phyloP scores from a whole-genome alignment of 345 rosid genomes.

The Durio zibethinus region DNA sequence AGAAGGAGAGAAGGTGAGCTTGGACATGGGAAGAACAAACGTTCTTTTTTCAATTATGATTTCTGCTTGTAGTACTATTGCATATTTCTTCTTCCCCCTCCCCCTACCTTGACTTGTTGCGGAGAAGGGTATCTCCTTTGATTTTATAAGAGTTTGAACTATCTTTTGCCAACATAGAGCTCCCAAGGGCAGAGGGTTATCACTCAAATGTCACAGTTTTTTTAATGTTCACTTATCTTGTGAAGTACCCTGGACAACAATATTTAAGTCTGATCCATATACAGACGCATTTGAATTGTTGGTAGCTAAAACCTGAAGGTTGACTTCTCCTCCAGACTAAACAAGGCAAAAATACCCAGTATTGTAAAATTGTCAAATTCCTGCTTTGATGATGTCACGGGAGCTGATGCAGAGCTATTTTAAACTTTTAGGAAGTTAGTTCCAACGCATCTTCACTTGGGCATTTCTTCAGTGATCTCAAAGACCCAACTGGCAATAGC shows the following conservation, averaged over 20 bases:
- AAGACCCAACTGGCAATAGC: neutral
- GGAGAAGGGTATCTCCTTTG: neutral
- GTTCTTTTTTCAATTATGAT: neutral
- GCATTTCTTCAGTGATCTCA: neutral
- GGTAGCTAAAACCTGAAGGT: neutral
- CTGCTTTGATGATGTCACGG: neutral
- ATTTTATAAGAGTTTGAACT: neutral
- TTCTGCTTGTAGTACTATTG: neutral
- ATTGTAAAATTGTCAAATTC: neutral
- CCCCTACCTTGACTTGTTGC: neutral
- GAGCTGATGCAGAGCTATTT: neutral
- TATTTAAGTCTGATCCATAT: neutral
- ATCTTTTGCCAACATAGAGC: neutral
- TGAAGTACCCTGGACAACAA: neutral
- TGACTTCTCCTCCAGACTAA: neutral
- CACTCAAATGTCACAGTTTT: neutral
- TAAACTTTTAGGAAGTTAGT: neutral
- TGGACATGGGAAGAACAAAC: neutral
- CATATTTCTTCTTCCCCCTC: neutral
- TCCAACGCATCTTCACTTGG: neutral
- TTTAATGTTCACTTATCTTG: neutral
- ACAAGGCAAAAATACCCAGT: neutral
- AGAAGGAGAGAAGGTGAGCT: slow-evolving; percentile 88
- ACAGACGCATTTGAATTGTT: neutral
- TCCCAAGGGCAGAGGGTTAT: neutral